A percentile compares a stretch with the other conserved stretches of the same genome.
Conservation (phyloP, 176 grass and related monocot species). For the Olyra latifolia region DNA sequence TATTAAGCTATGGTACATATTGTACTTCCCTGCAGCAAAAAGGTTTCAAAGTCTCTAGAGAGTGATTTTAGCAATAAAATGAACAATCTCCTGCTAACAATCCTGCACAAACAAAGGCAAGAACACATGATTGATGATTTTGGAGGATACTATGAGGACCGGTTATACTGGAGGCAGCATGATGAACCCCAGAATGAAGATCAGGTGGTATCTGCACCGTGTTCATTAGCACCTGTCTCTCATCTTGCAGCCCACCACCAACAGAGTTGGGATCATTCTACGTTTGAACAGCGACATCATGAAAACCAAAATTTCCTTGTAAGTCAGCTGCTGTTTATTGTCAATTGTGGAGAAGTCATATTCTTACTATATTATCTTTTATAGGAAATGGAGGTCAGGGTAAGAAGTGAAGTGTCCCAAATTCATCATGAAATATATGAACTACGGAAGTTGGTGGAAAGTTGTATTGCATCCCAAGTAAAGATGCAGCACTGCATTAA, state of each 20-base stretch:
- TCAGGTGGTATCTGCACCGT: slow-evolving; percentile 44
- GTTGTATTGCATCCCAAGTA: slow-evolving; percentile 85
- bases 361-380: slow-evolving; percentile 42
- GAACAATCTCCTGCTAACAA: slow-evolving; percentile 63
- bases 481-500: slow-evolving; percentile 79
- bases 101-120: slow-evolving; percentile 65
- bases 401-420: slow-evolving; percentile 77
- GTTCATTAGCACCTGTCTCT: slow-evolving; percentile 52
- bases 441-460: slow-evolving; percentile 76
- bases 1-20: neutral
- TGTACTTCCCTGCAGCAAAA: slow-evolving; percentile 62
- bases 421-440: slow-evolving; percentile 90
- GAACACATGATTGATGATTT: slow-evolving; percentile 64
- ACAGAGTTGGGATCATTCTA: slow-evolving; percentile 52
- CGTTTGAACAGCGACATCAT: slow-evolving; percentile 54
- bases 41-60: slow-evolving; percentile 80
- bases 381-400: slow-evolving; percentile 57
- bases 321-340: slow-evolving; percentile 39
- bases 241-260: slow-evolving; percentile 46
- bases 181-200: slow-evolving; percentile 53
- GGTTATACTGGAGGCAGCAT: slow-evolving; percentile 62
- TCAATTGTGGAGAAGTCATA: slow-evolving; percentile 1
- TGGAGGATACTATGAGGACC: slow-evolving; percentile 54
- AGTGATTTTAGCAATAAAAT: slow-evolving; percentile 92
- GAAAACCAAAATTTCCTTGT: slow-evolving; percentile 49